Evolutionary conservation across 176 grass and related monocot genomes (phyloP).

Genomic region (Juncus effusus): DNA sequence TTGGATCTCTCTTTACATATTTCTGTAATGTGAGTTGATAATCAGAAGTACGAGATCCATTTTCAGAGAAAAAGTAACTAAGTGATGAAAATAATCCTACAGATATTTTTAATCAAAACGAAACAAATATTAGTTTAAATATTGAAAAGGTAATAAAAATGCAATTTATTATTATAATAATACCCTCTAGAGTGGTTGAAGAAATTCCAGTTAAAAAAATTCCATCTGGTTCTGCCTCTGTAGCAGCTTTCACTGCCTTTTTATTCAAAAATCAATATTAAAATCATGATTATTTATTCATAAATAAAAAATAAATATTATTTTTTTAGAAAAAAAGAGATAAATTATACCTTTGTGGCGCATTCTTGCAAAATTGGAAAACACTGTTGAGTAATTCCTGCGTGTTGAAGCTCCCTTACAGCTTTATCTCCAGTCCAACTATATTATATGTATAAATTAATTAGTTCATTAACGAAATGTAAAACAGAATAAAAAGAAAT

Average conservation of each 20-base stretch:
- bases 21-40: slow-evolving; percentile 88
- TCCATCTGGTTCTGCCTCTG: slow-evolving; percentile 65
- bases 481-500: slow-evolving; percentile 13
- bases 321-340: slow-evolving; percentile 23
- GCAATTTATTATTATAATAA: slow-evolving; percentile 9
- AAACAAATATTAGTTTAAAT: slow-evolving; percentile 23
- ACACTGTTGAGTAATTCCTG: slow-evolving; percentile 54
- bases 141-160: slow-evolving; percentile 19
- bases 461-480: slow-evolving; percentile 27
- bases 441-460: slow-evolving; percentile 27
- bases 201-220: slow-evolving; percentile 52
- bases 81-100: slow-evolving; percentile 89
- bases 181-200: slow-evolving; percentile 78
- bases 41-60: slow-evolving; percentile 54
- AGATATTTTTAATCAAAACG: slow-evolving; percentile 15
- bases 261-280: slow-evolving; percentile 12
- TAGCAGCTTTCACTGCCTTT: slow-evolving; percentile 83
- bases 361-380: slow-evolving; percentile 84
- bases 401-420: slow-evolving; percentile 58
- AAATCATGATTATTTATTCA: not conserved
- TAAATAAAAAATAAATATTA: slow-evolving; percentile 2
- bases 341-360: slow-evolving; percentile 66
- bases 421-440: slow-evolving; percentile 95
- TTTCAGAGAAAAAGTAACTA: slow-evolving; percentile 61
- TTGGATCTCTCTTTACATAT: slow-evolving; percentile 69